Percentiles rank a stretch among this genome's conserved stretches.
phyloP scores from a whole-genome alignment of 371 early-diverging fungal genomes.

The Apophysomyces trapeziformis region DNA sequence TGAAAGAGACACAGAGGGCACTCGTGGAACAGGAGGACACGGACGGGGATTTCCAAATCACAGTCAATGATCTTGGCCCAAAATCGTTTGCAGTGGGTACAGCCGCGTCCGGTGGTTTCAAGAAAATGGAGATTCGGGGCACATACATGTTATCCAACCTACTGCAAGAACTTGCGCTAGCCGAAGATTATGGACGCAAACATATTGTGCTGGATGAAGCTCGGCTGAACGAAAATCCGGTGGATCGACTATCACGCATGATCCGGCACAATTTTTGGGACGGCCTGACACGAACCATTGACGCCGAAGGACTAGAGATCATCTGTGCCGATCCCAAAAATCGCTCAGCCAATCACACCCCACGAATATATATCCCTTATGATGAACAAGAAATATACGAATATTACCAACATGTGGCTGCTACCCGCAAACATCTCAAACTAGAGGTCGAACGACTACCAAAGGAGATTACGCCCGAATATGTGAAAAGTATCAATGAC shows the following conservation, averaged over 20 bases:
- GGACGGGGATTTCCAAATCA: constrained; percentile 90
- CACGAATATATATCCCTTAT: constrained; percentile 87
- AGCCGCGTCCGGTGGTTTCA: constrained; percentile 79
- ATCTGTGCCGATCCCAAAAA: constrained; percentile 92
- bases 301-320: constrained; percentile 83
- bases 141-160: constrained; percentile 92
- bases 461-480: constrained; percentile 79
- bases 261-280: constrained; percentile 93
- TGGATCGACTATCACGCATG: constrained; percentile 85
- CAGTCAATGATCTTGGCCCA: constrained; percentile 88
- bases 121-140: constrained; percentile 87
- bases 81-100: constrained; percentile 85
- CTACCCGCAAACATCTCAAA: constrained; percentile 65
- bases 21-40: constrained; percentile 92
- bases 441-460: constrained; percentile 86
- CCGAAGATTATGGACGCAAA: constrained; percentile 79
- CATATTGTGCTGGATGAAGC: constrained; percentile 83
- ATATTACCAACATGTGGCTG: constrained; percentile 75
- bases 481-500: constrained; percentile 85
- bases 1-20: constrained; percentile 72
- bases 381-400: constrained; percentile 72
- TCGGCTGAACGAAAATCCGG: constrained; percentile 88
- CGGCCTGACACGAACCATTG: constrained; percentile 88
- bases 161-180: constrained; percentile 90
- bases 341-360: constrained; percentile 68